Conservation (phyloP, 2,329 filamentous ascomycete genomes). For the Rutstroemia sp. region DNA sequence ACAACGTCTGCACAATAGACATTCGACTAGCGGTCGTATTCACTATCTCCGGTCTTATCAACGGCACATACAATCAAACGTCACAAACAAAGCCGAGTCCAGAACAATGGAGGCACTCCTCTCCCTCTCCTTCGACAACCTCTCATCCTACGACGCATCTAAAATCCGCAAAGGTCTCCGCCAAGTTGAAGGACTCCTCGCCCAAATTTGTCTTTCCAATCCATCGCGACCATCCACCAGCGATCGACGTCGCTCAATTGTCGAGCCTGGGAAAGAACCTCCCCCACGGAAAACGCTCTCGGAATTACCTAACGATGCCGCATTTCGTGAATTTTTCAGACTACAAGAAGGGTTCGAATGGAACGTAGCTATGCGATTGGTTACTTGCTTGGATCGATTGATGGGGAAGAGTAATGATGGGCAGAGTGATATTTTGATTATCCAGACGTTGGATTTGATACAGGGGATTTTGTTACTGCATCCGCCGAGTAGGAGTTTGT, state of each 20-base stretch:
- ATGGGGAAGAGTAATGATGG: constrained; percentile 76
- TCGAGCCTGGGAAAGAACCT: constrained; percentile 32
- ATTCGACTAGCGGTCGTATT: too few species aligned
- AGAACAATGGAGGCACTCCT: constrained; percentile 77
- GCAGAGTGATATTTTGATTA: constrained; percentile 80
- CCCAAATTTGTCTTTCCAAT: constrained; percentile 80
- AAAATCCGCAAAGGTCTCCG: constrained; percentile 92
- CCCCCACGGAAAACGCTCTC: constrained; percentile 51
- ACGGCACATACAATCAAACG: constrained; percentile 20
- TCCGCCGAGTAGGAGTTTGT: constrained; percentile 79
- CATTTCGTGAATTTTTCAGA: constrained; percentile 93
- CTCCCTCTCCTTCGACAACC: constrained; percentile 82
- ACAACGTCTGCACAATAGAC: too few species aligned
- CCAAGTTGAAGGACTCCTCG: constrained; percentile 88
- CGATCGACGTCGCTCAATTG: constrained; percentile 23
- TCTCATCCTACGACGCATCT: constrained; percentile 75
- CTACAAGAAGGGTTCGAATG: constrained; percentile 96
- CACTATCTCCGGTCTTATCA: constrained; percentile 23
- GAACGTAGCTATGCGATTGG: constrained; percentile 85
- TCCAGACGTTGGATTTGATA: constrained; percentile 79
- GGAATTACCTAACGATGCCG: constrained; percentile 72
- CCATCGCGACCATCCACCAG: constrained; percentile 21
- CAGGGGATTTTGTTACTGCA: constrained; percentile 86
- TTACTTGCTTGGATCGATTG: constrained; percentile 78
- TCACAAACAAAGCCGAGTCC: background rate